A percentile compares a stretch with the other conserved stretches of the same genome.
Evolutionary conservation across 208 protist species (phyloP).

Genomic region (Leishmania mexicana): DNA sequence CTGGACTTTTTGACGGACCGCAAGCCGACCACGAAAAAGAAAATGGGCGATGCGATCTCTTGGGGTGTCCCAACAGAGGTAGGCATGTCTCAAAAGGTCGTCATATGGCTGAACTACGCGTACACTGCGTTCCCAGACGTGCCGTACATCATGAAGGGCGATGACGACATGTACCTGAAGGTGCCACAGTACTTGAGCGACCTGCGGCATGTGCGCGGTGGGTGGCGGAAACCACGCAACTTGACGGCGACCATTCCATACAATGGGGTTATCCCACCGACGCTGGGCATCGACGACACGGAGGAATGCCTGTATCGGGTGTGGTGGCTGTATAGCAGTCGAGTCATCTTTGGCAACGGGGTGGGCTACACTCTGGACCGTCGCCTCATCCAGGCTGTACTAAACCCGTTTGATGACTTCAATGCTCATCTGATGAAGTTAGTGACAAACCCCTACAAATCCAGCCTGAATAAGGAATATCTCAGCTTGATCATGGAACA

Average conservation of each 20-base stretch:
- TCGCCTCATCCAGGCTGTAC: background rate
- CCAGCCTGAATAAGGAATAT: background rate
- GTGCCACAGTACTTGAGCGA: conserved; percentile 56
- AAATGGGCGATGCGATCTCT: conserved; percentile 13
- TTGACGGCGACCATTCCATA: background rate
- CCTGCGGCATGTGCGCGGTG: conserved; percentile 17
- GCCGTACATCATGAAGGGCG: conserved; percentile 43
- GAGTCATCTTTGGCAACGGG: background rate
- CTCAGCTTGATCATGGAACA: background rate
- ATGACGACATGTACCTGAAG: conserved; percentile 52
- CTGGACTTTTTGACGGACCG: conserved; percentile 33
- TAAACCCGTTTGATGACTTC: background rate
- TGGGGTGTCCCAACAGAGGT: conserved; percentile 40
- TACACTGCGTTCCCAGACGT: conserved; percentile 28
- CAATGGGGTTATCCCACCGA: background rate
- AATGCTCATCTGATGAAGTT: background rate
- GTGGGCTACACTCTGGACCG: background rate
- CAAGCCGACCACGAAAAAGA: conserved; percentile 21
- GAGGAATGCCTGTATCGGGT: background rate
- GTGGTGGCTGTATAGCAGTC: background rate
- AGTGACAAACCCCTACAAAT: background rate
- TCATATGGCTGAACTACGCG: conserved; percentile 25
- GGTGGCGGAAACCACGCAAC: background rate
- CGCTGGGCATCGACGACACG: background rate
- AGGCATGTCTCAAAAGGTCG: conserved; percentile 39